Evolutionary conservation across 805 yeast species (phyloP), one percentile per base, ranked within the genome.

Genomic region (Teunomyces aglyptinius): DNA sequence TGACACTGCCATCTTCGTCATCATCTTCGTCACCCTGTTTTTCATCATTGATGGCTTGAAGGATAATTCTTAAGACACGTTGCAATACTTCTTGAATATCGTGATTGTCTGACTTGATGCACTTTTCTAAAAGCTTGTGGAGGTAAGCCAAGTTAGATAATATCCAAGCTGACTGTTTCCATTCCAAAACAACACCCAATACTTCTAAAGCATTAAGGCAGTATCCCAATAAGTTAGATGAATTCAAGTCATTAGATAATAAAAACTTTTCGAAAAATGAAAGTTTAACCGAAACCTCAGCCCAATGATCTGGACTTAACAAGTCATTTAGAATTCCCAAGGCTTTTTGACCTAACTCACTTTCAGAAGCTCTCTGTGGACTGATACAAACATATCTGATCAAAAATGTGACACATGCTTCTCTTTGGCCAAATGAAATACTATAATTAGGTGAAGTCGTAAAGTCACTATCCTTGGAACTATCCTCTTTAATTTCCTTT

Each of bases 191-290:
- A 38, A 90, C 87, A 8, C 85, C 83, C 38, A 94, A 73, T 0
- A 94, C 97, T 61, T 89, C 96, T 42, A 95, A 68, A 0, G 99
- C 96, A 66, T 94, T 95, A 57, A 91, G 71, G 55, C 96, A 87
- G 55, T 86, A 85, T 1, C 90, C 89, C 19, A 89, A 63, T 34
- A 86, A 76, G 49, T 83, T 83, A 29, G 82, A 77, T 11, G 89
- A 78, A 31, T 77, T 80, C 48, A 86, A 70, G 52, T 92, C 97
- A 46, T 88, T 82, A 26, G 88, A 83, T 15, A 87, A 81, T 45
- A 94, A 68, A 57, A 90, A 88, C 51, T 94, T 82, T 54, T 94
- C 99, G 60, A 94, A 94, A 64, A 88, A 90, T 1, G 85, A 79
- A 28, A 94, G 72, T 56, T 89, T 89, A 15, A 94, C 90, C n/a